These are phyloP conservation scores for Calonectria fujianensis DNA, from an alignment of 2,329 filamentous ascomycete genomes.

Conservation along the genomic window DNA sequence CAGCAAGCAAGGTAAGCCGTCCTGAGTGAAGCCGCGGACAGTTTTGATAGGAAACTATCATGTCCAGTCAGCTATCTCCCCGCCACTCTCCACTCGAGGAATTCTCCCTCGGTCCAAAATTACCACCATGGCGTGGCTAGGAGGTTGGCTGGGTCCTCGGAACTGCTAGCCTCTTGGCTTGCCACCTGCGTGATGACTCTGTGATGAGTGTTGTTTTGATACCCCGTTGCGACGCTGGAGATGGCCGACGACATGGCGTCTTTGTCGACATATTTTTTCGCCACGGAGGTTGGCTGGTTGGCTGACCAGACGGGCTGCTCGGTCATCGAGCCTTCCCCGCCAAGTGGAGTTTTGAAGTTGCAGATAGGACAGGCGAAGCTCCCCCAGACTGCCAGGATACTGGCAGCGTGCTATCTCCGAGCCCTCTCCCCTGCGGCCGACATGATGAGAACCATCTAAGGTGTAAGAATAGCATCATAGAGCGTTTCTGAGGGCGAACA, in stretches of 20 bases:
- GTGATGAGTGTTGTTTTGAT: constrained; percentile 15
- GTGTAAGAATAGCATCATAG: constrained; percentile 39
- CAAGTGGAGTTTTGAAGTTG: constrained; percentile 28
- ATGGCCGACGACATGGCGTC: constrained; percentile 24
- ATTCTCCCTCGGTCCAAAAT: constrained; percentile 22
- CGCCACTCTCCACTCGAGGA: constrained; percentile 12
- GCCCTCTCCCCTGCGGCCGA: constrained; percentile 27
- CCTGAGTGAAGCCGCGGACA: constrained; percentile 10
- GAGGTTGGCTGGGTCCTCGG: constrained; percentile 13
- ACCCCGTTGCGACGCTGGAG: constrained; percentile 25
- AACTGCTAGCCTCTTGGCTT: constrained; percentile 16
- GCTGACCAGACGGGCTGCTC: neutral
- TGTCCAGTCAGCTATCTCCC: neutral
- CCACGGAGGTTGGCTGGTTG: constrained; percentile 19
- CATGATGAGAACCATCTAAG: constrained; percentile 12
- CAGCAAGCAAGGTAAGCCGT: constrained; percentile 8
- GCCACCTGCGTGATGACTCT: constrained; percentile 8
- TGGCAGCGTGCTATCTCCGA: constrained; percentile 29
- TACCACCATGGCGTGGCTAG: constrained; percentile 21
- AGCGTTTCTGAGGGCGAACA: constrained; percentile 28
- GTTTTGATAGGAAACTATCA: constrained; percentile 10
- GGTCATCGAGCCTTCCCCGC: constrained; percentile 24
- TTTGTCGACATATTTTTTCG: constrained; percentile 11
- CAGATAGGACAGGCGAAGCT: constrained; percentile 1
- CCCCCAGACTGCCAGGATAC: constrained; percentile 8